Evolutionary conservation across 257 asterid genomes (phyloP).

Genomic region (Eustoma russellianum): DNA sequence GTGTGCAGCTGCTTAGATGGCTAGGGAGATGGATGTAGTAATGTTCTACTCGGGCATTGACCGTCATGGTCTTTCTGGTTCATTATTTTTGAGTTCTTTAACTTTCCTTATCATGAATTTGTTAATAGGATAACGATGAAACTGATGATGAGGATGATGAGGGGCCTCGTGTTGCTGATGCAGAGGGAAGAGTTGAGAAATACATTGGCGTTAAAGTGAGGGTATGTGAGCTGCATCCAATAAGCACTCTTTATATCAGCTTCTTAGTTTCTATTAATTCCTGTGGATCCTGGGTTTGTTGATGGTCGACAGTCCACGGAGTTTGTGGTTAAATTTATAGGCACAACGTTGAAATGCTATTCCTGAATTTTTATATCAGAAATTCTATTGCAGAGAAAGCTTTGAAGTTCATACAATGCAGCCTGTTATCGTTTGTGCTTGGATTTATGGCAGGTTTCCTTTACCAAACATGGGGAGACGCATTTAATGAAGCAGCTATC

Average conservation of each 20-base stretch:
- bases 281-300: not conserved
- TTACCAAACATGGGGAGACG: constrained; percentile 97
- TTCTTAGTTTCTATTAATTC: not conserved
- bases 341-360: too few species aligned
- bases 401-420: not conserved
- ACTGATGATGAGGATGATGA: constrained; percentile 82
- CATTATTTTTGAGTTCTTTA: too few species aligned
- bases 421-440: not conserved
- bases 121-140: constrained; percentile 65
- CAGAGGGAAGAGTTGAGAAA: constrained; percentile 91
- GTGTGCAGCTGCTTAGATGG: too few species aligned
- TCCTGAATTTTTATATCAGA: not conserved
- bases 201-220: constrained; percentile 97
- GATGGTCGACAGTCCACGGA: not conserved
- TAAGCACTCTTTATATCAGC: not conserved
- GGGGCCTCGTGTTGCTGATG: constrained; percentile 59
- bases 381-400: too few species aligned
- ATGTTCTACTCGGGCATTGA: too few species aligned
- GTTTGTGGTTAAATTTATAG: not conserved
- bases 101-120: not conserved
- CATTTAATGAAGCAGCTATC: constrained; percentile 97
- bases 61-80: too few species aligned
- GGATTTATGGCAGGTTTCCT: constrained; percentile 61
- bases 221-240: constrained; percentile 28
- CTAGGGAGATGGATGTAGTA: too few species aligned